Evolutionary conservation across 1,139 yeast genomes (phyloP), one percentile per base, ranked within the genome.

Genomic region (Blastobotrys arbuscula): DNA sequence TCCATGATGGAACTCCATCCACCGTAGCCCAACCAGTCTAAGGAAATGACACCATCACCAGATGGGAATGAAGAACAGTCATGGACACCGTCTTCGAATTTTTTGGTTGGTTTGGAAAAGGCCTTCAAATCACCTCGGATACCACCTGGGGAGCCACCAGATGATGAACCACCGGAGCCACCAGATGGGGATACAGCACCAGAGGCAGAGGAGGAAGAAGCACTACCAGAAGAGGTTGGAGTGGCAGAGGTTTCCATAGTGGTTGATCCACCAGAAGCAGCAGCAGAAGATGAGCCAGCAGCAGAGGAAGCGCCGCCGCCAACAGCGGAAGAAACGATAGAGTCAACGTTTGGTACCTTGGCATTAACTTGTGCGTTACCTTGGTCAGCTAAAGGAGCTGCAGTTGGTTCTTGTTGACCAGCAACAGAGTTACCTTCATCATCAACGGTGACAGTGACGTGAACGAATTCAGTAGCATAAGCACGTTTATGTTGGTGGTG

Each of bases 1-100:
- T 79, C 79, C 64, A 79, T 77, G 57, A 92, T 78, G 51, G 96
- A 88, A 48, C 97, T 79, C 95, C 95, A 92, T 59, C 98, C 98
- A 58, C 92, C 95, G 53, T 81, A 76, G 49, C 81, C 83, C 54
- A 88, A 73, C 82, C 88, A 84, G 72, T 84, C 85, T 49, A 90
- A 73, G 40, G 90, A 68, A 62, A 92, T 75, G 54, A 92, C 96
- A 76, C 97, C 97, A 65, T 88, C 79, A 57, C 95, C 96, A 30
- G 82, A 70, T 67, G 97, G 97, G 82, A 92, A 88, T 45, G 73
- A 63, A 55, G 79, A 72, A 76, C 98, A 92, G 55, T 77, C 69
- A 66, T 82, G 69, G 51, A 76, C 77, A 64, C 97, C 97, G 65
- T 92, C 97, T 67, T 77, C 75, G 74, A 90, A 90, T 53, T 72